Percentiles rank a stretch among this genome's conserved stretches.
Evolutionary conservation across 495 filamentous ascomycete species (phyloP).

Genomic region (Cairneyella variabilis): DNA sequence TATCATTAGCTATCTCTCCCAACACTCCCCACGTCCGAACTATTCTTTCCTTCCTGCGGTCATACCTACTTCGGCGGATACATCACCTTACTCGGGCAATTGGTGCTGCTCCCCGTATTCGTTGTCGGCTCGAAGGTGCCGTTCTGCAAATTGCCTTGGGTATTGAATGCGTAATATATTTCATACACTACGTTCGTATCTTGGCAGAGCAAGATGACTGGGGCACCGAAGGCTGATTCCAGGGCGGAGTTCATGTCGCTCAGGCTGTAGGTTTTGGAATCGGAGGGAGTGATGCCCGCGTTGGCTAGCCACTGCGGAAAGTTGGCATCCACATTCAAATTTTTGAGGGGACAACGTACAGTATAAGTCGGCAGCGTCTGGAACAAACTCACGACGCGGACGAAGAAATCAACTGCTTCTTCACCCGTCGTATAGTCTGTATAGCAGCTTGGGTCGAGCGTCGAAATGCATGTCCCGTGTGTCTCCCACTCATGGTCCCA

Average conservation of each 20-base stretch:
- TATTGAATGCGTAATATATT: conserved; percentile 69
- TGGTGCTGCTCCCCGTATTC: conserved; percentile 58
- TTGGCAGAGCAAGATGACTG: conserved; percentile 55
- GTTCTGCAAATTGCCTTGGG: conserved; percentile 56
- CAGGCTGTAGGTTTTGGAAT: conserved; percentile 53
- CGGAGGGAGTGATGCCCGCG: conserved; percentile 55
- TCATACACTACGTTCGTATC: conserved; percentile 55
- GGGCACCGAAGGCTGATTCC: conserved; percentile 45
- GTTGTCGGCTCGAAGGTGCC: conserved; percentile 57
- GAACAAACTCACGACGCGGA: conserved; percentile 45
- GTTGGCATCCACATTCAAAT: not conserved
- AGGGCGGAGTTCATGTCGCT: conserved; percentile 54
- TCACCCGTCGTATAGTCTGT: conserved; percentile 46
- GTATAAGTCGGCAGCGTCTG: conserved; percentile 56
- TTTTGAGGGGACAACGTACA: conserved; percentile 29
- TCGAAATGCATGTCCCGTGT: conserved; percentile 58
- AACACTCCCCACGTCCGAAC: too few relatives aligned
- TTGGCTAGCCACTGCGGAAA: conserved; percentile 42
- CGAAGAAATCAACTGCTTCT: conserved; percentile 47
- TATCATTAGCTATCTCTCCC: too few relatives aligned
- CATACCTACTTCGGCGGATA: conserved; percentile 59
- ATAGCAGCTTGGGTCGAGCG: conserved; percentile 63
- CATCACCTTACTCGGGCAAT: conserved; percentile 53
- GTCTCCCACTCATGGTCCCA: conserved; percentile 77
- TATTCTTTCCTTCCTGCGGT: too few relatives aligned